A percentile compares a stretch with the other conserved stretches of the same genome.
These are phyloP conservation scores for Didymella segeticola DNA, from an alignment of 2,329 filamentous ascomycete genomes.

Conservation along the genomic window DNA sequence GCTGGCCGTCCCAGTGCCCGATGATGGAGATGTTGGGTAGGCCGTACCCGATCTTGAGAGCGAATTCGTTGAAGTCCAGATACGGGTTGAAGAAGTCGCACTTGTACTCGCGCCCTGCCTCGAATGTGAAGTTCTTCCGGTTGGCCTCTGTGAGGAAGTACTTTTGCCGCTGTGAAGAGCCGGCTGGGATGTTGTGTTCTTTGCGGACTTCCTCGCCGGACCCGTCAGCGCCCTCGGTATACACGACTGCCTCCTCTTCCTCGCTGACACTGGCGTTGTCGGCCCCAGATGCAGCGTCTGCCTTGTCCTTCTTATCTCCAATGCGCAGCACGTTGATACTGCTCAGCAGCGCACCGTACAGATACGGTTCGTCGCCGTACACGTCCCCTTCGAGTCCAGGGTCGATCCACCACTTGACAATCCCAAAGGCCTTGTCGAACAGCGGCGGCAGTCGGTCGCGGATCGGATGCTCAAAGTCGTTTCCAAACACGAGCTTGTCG, in stretches of 20 bases:
- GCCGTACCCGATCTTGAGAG: conserved; percentile 60
- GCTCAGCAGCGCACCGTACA: conserved; percentile 83
- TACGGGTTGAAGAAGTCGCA: conserved; percentile 91
- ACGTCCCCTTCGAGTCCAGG: conserved; percentile 89
- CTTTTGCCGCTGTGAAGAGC: conserved; percentile 61
- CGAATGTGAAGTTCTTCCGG: conserved; percentile 66
- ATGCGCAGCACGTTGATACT: conserved; percentile 80
- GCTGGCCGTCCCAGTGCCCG: conserved; percentile 81
- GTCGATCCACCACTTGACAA: conserved; percentile 91
- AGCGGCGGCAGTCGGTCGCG: conserved; percentile 84
- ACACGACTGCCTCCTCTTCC: conserved; percentile 65
- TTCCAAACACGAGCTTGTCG: conserved; percentile 84
- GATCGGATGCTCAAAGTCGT: conserved; percentile 93
- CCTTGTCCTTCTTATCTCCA: conserved; percentile 52
- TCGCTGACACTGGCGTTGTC: conserved; percentile 54
- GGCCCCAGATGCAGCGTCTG: conserved; percentile 50
- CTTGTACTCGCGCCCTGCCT: conserved; percentile 66
- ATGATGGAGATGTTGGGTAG: conserved; percentile 79
- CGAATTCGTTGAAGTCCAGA: conserved; percentile 82
- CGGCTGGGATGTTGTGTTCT: conserved; percentile 50
- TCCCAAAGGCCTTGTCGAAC: conserved; percentile 81
- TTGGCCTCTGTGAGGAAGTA: conserved; percentile 64
- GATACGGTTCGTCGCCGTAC: conserved; percentile 82
- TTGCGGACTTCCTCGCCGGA: conserved; percentile 52
- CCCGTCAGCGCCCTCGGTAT: conserved; percentile 59